Conservation (phyloP, 129 eudicot genomes). For the Lonicera japonica region DNA sequence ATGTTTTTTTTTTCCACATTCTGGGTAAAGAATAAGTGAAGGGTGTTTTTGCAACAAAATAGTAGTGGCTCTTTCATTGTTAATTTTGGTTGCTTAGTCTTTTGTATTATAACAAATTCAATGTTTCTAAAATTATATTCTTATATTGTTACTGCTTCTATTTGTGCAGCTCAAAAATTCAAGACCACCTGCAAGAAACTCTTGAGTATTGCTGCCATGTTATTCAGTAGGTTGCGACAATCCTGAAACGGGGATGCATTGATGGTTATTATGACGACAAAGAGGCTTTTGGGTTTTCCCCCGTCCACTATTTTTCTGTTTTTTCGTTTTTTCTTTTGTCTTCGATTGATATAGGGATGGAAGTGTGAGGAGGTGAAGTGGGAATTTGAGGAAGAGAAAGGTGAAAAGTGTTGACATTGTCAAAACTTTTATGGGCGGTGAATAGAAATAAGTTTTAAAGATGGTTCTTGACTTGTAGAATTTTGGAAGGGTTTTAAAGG, state of each 20-base stretch:
- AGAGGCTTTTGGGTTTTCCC: constrained; percentile 10
- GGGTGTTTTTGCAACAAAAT: background rate
- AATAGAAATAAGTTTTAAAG: constrained; percentile 55
- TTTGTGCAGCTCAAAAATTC: constrained; percentile 48
- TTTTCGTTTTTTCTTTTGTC: constrained; percentile 11
- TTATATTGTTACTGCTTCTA: background rate
- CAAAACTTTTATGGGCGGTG: constrained; percentile 40
- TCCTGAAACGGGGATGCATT: constrained; percentile 1
- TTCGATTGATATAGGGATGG: constrained; percentile 29
- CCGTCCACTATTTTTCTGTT: background rate
- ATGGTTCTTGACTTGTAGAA: constrained; percentile 28
- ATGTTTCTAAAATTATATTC: background rate
- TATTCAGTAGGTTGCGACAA: background rate
- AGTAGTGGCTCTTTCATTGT: background rate
- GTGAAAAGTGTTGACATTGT: constrained; percentile 22
- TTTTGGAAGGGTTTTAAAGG: constrained; percentile 26
- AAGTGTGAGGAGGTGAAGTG: constrained; percentile 16
- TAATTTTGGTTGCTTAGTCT: background rate
- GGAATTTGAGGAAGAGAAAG: constrained; percentile 9
- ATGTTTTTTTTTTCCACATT: no score
- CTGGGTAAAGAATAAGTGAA: no score
- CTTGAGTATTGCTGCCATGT: constrained; percentile 32
- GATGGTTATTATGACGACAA: constrained; percentile 8
- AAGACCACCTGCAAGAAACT: constrained; percentile 38
- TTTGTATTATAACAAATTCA: background rate